phyloP scores from a whole-genome alignment of 1,284 basidiomycete species.

The Trametes polyzona region DNA sequence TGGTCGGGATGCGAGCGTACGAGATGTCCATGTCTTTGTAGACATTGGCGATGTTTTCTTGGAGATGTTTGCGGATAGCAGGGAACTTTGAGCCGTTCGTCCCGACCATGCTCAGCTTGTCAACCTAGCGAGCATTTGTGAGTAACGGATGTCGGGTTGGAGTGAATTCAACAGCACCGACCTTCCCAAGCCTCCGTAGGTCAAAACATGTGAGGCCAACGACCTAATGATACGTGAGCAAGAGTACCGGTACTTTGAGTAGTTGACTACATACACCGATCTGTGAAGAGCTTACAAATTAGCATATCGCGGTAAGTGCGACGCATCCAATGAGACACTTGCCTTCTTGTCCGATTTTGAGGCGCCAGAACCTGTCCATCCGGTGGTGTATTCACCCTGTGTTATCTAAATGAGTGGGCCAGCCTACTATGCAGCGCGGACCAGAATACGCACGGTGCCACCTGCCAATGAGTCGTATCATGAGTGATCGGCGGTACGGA shows the following conservation, averaged over 20 bases:
- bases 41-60: slow-evolving; percentile 80
- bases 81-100: slow-evolving; percentile 87
- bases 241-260: not conserved
- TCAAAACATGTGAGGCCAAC: slow-evolving; percentile 91
- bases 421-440: not conserved
- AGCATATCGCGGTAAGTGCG: not conserved
- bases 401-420: not conserved
- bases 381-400: slow-evolving; percentile 91
- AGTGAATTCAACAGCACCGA: slow-evolving; percentile 33
- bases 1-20: slow-evolving; percentile 45
- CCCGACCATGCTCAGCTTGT: slow-evolving; percentile 80
- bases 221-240: slow-evolving; percentile 55
- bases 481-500: slow-evolving; percentile 5
- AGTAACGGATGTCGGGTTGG: not conserved
- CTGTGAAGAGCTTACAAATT: slow-evolving; percentile 37
- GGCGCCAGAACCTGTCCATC: slow-evolving; percentile 88
- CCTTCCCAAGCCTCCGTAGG: slow-evolving; percentile 84
- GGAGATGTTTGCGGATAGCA: slow-evolving; percentile 80
- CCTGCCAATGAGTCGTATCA: slow-evolving; percentile 19
- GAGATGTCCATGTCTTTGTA: slow-evolving; percentile 87
- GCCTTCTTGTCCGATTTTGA: slow-evolving; percentile 96
- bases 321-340: too few species aligned
- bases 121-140: slow-evolving; percentile 50
- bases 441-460: slow-evolving; percentile 27
- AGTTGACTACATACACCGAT: slow-evolving; percentile 59